Evolutionary conservation across 163 green algal species (phyloP).

Genomic region (Scenedesmus sp.): DNA sequence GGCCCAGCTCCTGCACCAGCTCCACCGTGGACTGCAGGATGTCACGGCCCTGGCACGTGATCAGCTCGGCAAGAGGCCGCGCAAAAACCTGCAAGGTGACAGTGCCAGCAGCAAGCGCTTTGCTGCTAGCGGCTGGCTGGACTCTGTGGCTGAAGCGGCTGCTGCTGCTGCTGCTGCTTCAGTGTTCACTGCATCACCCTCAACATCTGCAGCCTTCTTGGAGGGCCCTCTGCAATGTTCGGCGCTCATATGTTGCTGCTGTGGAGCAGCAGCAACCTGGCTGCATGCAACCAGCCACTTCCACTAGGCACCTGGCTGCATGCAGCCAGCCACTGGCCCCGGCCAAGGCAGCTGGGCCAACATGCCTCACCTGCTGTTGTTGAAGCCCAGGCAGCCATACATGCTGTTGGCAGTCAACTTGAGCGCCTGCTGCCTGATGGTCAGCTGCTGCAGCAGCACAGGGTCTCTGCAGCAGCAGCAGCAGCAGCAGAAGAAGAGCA

Average conservation of each 20-base stretch:
- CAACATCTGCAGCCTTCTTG: not conserved
- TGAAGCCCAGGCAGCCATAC: slow-evolving; percentile 99
- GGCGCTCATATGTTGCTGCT: not conserved
- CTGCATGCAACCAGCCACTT: too few relatives aligned
- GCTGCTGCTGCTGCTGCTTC: too few relatives aligned
- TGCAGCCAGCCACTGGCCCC: not conserved
- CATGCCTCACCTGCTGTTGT: slow-evolving; percentile 64
- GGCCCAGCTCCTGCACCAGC: slow-evolving; percentile 81
- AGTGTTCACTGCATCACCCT: too few relatives aligned
- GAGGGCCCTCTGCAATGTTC: not conserved
- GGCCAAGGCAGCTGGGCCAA: not conserved
- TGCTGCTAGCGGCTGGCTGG: not conserved
- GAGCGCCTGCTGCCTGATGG: slow-evolving; percentile 96
- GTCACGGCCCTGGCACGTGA: slow-evolving; percentile 93
- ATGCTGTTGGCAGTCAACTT: slow-evolving; percentile 99
- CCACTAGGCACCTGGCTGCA: not conserved
- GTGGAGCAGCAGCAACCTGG: not conserved
- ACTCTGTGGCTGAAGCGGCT: not conserved
- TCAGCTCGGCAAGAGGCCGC: slow-evolving; percentile 94
- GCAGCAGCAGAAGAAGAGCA: not conserved
- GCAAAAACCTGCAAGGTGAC: slow-evolving; percentile 88
- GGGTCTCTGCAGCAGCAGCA: slow-evolving; percentile 66
- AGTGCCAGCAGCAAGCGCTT: not conserved
- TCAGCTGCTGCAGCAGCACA: slow-evolving; percentile 86
- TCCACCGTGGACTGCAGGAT: slow-evolving; percentile 98